phyloP scores from a whole-genome alignment of 164 flowering plant genomes.

The grape (Vitis vinifera) region ASM3070453v1 NC_081823.1:2071501-2072000 shows the following conservation, averaged over 20 bases:
- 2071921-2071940: constrained; percentile 44
- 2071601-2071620: constrained; percentile 34
- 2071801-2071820: constrained; percentile 50
- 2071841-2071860: constrained; percentile 45
- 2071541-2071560: constrained; percentile 44
- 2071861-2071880: constrained; percentile 49
- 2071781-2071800: constrained; percentile 33
- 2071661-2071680: constrained; percentile 26
- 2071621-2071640: constrained; percentile 48
- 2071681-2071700: constrained; percentile 33
- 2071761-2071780: constrained; percentile 60
- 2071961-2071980: constrained; percentile 41
- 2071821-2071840: constrained; percentile 71
- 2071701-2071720: constrained; percentile 28
- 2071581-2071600: constrained; percentile 40
- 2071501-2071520: constrained; percentile 51
- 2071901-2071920: constrained; percentile 47
- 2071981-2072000: constrained; percentile 47
- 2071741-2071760: constrained; percentile 35
- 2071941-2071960: constrained; percentile 36
- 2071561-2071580: constrained; percentile 42
- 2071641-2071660: constrained; percentile 37
- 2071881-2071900: constrained; percentile 37
- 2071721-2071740: constrained; percentile 44
- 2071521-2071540: constrained; percentile 39